Evolutionary conservation across 1,284 basidiomycete genomes (phyloP), one percentile per base, ranked within the genome.

Genomic region (Earliella scabrosa): DNA sequence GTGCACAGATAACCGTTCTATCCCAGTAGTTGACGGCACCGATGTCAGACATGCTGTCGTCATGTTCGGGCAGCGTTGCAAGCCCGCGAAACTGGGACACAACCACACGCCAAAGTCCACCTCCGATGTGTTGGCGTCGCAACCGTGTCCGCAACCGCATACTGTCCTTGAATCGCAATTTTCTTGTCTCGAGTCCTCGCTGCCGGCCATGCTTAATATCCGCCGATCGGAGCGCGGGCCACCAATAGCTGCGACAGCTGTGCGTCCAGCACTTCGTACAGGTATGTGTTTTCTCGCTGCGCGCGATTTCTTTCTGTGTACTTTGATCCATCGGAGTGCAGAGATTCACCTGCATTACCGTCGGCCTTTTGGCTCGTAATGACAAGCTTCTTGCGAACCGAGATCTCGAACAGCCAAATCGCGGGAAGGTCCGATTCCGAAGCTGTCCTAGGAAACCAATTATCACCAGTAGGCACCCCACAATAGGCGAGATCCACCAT

Each of bases 201-300:
- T n/a, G 24, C 26, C 39, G 41, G 40, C n/a, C 35, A 40, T 54
- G 27, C 26, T 41, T 50, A 51, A 46, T 59, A 29, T 46, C 54
- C 57, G 52, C 34, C 40, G 23, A 27, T 49, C 59, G 59, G 59
- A 60, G 59, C 59, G 59, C 59, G 39, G 23, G 38, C 21, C 9
- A 13, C 9, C n/a, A 41, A 23, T 41, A 10, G 11, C 8, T 41
- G 23, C 8, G 11, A 41, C 21, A 24, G 11, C 8, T 24, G 21
- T 14, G 4, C 35, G 8, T 18, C 18, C 14, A 38, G 35, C 6
- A 11, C 14, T 38, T 18, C 8, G n/a, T 38, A 18, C 35, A 16
- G 14, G 35, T 4, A 8, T 38, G 5, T 38, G n/a, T 38, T n/a
- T n/a, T 6, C 18, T 18, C n/a, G 10, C 32, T 34, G 11, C 32